Evolutionary conservation across 495 filamentous ascomycete genomes (phyloP).

Genomic region (Penicillium egyptiacum): DNA sequence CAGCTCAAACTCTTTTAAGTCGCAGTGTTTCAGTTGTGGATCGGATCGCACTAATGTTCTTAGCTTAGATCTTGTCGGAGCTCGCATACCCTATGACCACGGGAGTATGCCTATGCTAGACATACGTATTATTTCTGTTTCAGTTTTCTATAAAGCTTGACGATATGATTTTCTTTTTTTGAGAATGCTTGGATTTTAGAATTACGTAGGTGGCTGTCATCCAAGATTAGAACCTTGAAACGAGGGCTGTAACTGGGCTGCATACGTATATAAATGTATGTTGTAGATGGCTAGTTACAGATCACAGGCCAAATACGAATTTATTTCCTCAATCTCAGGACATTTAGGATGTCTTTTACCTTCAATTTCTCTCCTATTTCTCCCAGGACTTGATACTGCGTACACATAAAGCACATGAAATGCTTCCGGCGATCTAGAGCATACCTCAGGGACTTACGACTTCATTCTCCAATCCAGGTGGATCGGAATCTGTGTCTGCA

Average conservation of each 20-base stretch:
- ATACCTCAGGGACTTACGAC: background rate
- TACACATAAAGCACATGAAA: background rate
- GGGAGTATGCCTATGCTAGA: background rate
- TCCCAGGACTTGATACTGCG: background rate
- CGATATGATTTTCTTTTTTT: background rate
- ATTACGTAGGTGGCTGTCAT: no score
- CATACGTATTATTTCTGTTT: background rate
- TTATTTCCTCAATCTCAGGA: no score
- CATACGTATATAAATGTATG: background rate
- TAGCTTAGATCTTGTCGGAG: constrained; percentile 18
- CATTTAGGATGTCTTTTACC: no score
- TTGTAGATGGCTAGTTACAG: background rate
- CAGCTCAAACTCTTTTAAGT: constrained; percentile 10
- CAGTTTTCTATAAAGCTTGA: background rate
- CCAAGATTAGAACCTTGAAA: constrained; percentile 2
- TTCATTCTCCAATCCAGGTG: constrained; percentile 8
- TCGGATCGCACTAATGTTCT: constrained; percentile 27
- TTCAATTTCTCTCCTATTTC: background rate
- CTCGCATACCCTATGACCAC: background rate
- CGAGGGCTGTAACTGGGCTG: background rate
- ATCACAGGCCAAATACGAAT: background rate
- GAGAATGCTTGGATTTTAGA: no score
- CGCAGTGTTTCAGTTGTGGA: constrained; percentile 35
- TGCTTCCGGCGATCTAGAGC: background rate
- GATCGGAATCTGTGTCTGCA: constrained; percentile 24